phyloP scores from a whole-genome alignment of 139 green algal genomes.

The Chlorella ohadii region DNA sequence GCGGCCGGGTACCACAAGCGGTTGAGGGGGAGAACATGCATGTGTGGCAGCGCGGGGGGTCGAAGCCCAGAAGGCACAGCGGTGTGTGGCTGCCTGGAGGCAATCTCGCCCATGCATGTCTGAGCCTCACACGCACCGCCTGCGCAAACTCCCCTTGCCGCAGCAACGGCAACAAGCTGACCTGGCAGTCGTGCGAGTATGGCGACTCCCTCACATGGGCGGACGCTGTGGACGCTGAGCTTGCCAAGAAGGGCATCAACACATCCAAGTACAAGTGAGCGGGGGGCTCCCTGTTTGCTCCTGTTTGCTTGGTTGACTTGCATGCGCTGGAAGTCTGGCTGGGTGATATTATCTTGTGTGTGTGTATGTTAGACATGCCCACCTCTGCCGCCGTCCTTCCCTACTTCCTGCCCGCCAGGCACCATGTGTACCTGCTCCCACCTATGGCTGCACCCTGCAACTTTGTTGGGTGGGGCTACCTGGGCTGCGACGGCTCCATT shows the following conservation, averaged over 20 bases:
- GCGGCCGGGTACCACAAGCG: background rate
- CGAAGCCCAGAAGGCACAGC: too few species aligned
- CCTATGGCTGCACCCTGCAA: conserved; percentile 22
- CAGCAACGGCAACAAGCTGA: background rate
- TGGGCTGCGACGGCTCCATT: conserved; percentile 29
- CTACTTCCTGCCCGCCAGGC: background rate
- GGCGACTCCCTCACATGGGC: background rate
- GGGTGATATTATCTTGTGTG: too few species aligned
- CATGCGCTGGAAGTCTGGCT: too few species aligned
- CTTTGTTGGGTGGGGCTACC: conserved; percentile 42
- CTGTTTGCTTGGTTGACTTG: too few species aligned
- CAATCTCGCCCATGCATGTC: too few species aligned
- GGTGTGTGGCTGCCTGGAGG: too few species aligned
- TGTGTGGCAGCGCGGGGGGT: too few species aligned
- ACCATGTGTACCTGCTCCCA: conserved; percentile 37
- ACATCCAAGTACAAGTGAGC: background rate
- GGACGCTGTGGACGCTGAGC: background rate
- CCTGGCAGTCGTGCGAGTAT: background rate
- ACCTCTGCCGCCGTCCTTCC: background rate
- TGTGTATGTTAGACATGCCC: background rate
- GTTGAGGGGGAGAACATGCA: background rate
- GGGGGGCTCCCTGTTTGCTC: too few species aligned
- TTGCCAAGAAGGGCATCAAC: background rate
- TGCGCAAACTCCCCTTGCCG: background rate
- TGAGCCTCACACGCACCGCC: background rate